These are phyloP conservation scores for Sarocladium brachiariae DNA, from an alignment of 2,329 filamentous ascomycete genomes.

Conservation along the genomic window DNA sequence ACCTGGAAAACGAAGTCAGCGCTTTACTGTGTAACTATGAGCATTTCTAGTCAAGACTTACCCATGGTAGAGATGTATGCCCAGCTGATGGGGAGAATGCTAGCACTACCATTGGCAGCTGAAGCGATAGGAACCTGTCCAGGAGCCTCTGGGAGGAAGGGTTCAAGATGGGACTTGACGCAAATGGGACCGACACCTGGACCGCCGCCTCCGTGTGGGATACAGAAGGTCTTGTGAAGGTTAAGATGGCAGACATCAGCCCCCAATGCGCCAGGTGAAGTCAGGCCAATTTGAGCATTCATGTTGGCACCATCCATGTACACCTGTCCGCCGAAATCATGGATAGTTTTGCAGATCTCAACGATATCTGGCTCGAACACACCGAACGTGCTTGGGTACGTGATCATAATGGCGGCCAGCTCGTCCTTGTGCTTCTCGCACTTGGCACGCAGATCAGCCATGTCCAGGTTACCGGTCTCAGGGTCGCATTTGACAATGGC, in stretches of 20 bases:
- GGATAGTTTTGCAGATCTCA: slow-evolving; percentile 77
- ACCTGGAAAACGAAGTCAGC: slow-evolving; percentile 12
- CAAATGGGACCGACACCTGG: slow-evolving; percentile 92
- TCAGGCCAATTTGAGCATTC: slow-evolving; percentile 95
- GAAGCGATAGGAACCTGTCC: slow-evolving; percentile 44
- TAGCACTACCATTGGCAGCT: slow-evolving; percentile 80
- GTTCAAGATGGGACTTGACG: slow-evolving; percentile 72
- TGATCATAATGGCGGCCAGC: slow-evolving; percentile 91
- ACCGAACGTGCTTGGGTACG: slow-evolving; percentile 90
- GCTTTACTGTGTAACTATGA: not conserved
- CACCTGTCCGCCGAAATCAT: slow-evolving; percentile 82
- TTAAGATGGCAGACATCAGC: slow-evolving; percentile 97
- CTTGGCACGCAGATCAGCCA: slow-evolving; percentile 79
- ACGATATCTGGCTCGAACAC: slow-evolving; percentile 90
- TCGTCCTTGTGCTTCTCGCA: slow-evolving; percentile 82
- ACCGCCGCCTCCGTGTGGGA: slow-evolving; percentile 90
- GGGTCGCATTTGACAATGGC: slow-evolving; percentile 87
- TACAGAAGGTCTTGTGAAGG: slow-evolving; percentile 98
- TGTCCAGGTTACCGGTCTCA: slow-evolving; percentile 81
- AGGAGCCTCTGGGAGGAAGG: slow-evolving; percentile 59
- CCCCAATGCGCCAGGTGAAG: slow-evolving; percentile 89
- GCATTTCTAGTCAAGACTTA: not conserved
- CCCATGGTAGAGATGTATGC: slow-evolving; percentile 90
- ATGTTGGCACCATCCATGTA: slow-evolving; percentile 99
- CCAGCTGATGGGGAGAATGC: slow-evolving; percentile 91